Base-by-base conservation (phyloP, 805 yeast genomes). In the Candida piceae region DNA sequence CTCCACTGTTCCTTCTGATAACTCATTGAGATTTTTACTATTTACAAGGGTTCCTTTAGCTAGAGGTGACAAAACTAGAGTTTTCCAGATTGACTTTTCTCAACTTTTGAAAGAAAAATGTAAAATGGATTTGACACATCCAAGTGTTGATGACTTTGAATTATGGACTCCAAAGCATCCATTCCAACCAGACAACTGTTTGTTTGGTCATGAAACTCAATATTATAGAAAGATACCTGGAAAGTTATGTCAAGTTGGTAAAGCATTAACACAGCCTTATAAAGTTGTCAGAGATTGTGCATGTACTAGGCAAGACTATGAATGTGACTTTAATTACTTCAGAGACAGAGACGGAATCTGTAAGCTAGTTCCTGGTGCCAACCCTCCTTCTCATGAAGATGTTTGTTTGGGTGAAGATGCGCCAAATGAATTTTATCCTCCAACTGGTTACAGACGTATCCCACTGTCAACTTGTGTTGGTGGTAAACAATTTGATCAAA, bases 401-500 rank as follows among this genome's bases (percentile, higher is more conserved):
- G 67, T 74, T 39, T 84, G 96, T 59, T 46, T 47, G 18, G 67
- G 64, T 33, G 69, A 70, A 36, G 68, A 77, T n/a, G 69, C 69
- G 32, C 72, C 74, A 1, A 70, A 78, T 44, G 87, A 84, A 53
- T 87, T 76, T 58, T 83, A 75, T 62, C 75, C 75, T 41, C 83
- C 94, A 12, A 85, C 96, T 1, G 97, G 97, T 1, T 89, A 90
- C 61, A 76, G 97, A 57, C 75, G 74, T 51, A 73, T 87, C 24
- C 89, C 96, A 1, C 57, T 84, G 29, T 78, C 90, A 2, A 82
- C 95, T 0, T 89, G 97, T 65, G 71, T 62, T 29, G 94, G 87
- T 17, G 97, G 96, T 7, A 62, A 72, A 39, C 66, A 71, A 35
- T 71, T 83, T 38, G 96, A 83, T 52, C 66, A 69, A 20, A 68